Percentiles rank a stretch among this genome's conserved stretches.
phyloP scores from a whole-genome alignment of 768 basidiomycete genomes.

The Cantharellus cinnabarinus region DNA sequence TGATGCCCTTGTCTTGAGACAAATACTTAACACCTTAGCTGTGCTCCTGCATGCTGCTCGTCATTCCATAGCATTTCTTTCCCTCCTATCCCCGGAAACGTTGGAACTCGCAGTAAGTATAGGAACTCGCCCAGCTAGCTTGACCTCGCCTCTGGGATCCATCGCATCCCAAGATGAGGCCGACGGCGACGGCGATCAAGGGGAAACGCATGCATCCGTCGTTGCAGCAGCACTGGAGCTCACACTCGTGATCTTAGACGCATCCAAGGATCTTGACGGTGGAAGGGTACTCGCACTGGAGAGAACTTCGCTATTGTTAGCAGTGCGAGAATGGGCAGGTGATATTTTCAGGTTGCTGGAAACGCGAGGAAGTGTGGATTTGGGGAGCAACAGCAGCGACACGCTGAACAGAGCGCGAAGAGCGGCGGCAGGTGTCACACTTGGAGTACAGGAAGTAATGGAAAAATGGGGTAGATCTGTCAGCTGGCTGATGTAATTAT shows the following conservation, averaged over 20 bases:
- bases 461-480: slow-evolving; percentile 50
- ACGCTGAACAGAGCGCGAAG: slow-evolving; percentile 41
- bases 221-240: slow-evolving; percentile 61
- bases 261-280: slow-evolving; percentile 50
- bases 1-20: slow-evolving; percentile 53
- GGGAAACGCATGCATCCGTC: slow-evolving; percentile 45
- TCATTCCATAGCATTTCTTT: slow-evolving; percentile 62
- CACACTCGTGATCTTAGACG: slow-evolving; percentile 54
- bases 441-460: slow-evolving; percentile 57
- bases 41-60: slow-evolving; percentile 68
- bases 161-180: background rate
- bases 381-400: slow-evolving; percentile 44
- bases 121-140: slow-evolving; percentile 43
- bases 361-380: slow-evolving; percentile 27
- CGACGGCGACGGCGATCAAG: slow-evolving; percentile 18
- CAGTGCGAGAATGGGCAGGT: slow-evolving; percentile 63
- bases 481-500: slow-evolving; percentile 8
- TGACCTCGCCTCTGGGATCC: background rate
- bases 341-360: slow-evolving; percentile 45
- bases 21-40: slow-evolving; percentile 53
- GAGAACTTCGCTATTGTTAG: slow-evolving; percentile 47
- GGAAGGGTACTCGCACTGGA: slow-evolving; percentile 60
- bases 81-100: slow-evolving; percentile 59
- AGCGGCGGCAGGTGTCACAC: slow-evolving; percentile 57
- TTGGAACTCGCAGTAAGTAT: slow-evolving; percentile 69